Evolutionary conservation across 2,329 filamentous ascomycete genomes (phyloP), one percentile per base, ranked within the genome.

Genomic region (Sporothrix phasma): DNA sequence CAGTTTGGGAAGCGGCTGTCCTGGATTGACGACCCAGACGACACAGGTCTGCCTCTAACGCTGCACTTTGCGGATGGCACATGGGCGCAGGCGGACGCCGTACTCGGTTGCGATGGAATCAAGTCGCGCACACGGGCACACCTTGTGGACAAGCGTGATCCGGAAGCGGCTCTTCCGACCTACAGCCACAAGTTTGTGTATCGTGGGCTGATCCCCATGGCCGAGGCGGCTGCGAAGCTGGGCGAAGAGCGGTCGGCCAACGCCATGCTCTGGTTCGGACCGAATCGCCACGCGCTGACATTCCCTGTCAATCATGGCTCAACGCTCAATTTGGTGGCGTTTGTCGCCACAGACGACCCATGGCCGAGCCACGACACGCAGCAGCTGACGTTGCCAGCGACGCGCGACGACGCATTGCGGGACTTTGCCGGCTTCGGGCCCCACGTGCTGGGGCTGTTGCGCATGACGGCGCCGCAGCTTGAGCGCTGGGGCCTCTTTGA

Each of bases 81-180:
- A 0, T 66, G 65, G 13, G 72, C 69, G 3, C 65, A 68, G 54
- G 72, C 70, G 8, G 72, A 73, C 47, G 72, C 68, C 7, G 69
- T 84, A 0, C 72, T 86, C 46, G 83, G 82, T 1, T 85, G 82
- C 68, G 84, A 87, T 71, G 84, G 84, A 0, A 83, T 87, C 69
- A 85, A 86, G 71, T 82, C 79, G 1, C 75, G 76, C 31, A 79
- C 80, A 2, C 75, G 85, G 17, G 72, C 79, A 29, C 70, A 83
- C 2, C 72, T 88, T 6, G 73, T 86, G 0, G 81, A 79, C 0
- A 80, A 79, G 1, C 68, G 74, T 34, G 66, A 70, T 68, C 76
- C 56, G 70, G 76, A 61, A 67, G 77, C 37, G 61, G 77, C 65
- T 67, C 82, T n/a, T 71, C 77, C 72, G 24, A 70, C 69, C 1